Conservation (phyloP, 2,329 filamentous ascomycete genomes). For the Chaetoscypha palmicola region DNA sequence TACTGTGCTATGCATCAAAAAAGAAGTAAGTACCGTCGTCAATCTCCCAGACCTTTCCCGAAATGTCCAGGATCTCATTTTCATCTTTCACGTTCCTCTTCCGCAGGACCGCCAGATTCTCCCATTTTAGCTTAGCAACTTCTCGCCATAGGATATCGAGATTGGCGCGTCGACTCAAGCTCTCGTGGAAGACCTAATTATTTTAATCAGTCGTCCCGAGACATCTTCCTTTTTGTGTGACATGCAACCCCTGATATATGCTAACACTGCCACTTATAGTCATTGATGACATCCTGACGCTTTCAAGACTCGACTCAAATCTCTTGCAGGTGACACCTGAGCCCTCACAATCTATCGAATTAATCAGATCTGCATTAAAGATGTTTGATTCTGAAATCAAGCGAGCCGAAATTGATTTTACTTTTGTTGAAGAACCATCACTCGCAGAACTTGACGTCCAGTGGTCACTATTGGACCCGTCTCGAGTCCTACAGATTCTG, state of each 20-base stretch:
- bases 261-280: no score
- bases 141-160: no score
- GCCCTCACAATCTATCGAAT: conserved; percentile 52
- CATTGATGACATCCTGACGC: conserved; percentile 63
- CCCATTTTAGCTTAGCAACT: no score
- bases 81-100: no score
- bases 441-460: conserved; percentile 51
- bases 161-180: no score
- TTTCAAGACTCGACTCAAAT: conserved; percentile 69
- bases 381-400: conserved; percentile 73
- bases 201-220: no score
- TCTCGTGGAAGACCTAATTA: no score
- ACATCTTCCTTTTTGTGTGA: no score
- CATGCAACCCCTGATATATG: no score
- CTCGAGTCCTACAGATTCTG: conserved; percentile 67
- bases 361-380: conserved; percentile 61
- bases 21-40: conserved; percentile 66
- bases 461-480: conserved; percentile 64
- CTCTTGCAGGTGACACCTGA: conserved; percentile 44
- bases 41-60: no score
- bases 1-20: conserved; percentile 75
- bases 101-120: no score
- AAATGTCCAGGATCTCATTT: no score
- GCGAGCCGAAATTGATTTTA: conserved; percentile 59
- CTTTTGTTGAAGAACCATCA: conserved; percentile 55